Evolutionary conservation across 2,329 filamentous ascomycete genomes (phyloP).

Genomic region (Trichoderma aggressivum): DNA sequence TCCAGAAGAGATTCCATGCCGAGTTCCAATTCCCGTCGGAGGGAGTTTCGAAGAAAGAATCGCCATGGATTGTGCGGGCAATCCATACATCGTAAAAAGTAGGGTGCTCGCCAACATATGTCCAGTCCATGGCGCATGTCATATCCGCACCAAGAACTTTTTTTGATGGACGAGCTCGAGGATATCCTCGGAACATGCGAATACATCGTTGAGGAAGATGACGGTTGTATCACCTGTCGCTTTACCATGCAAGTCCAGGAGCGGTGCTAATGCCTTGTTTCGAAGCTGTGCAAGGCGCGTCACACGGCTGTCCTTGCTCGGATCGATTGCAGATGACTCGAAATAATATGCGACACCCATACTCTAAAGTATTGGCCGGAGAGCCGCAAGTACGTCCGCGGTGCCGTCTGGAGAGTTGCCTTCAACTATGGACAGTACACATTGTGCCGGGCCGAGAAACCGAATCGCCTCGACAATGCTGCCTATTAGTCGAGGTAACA

Average conservation of each 20-base stretch:
- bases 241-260: constrained; percentile 32
- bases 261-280: constrained; percentile 50
- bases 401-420: constrained; percentile 52
- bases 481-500: constrained; percentile 45
- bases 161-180: constrained; percentile 54
- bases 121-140: constrained; percentile 60
- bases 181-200: constrained; percentile 52
- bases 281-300: constrained; percentile 48
- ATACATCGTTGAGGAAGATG: constrained; percentile 54
- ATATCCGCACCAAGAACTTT: constrained; percentile 47
- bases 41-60: constrained; percentile 54
- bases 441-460: constrained; percentile 47
- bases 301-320: constrained; percentile 43
- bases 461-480: constrained; percentile 47
- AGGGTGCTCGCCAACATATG: constrained; percentile 40
- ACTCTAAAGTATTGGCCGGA: constrained; percentile 38
- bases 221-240: constrained; percentile 40
- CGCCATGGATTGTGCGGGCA: constrained; percentile 48
- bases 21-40: constrained; percentile 47
- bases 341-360: constrained; percentile 42
- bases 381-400: constrained; percentile 42
- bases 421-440: constrained; percentile 51
- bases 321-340: constrained; percentile 42
- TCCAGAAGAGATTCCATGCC: constrained; percentile 53
- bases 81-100: constrained; percentile 49